A percentile compares a stretch with the other conserved stretches of the same genome.
These are phyloP conservation scores for Hypoxylon sp. DNA, from an alignment of 2,329 filamentous ascomycete genomes.

Conservation along the genomic window DNA sequence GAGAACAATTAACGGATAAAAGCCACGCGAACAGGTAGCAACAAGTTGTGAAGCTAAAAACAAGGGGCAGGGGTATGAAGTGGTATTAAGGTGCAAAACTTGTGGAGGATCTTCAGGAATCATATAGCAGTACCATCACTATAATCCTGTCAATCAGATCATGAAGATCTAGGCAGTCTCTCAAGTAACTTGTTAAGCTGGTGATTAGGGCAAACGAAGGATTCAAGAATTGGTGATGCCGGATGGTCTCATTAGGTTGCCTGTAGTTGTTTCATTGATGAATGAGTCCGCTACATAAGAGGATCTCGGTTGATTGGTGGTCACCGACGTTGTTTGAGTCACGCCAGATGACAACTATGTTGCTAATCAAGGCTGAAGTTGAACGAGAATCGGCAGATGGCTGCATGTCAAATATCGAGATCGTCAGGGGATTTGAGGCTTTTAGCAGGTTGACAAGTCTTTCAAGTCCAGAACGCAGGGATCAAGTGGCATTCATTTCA, in stretches of 20 bases:
- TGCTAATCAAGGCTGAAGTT: conserved; percentile 24
- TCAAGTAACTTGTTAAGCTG: conserved; percentile 10
- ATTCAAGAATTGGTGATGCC: neutral
- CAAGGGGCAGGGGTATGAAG: conserved; percentile 38
- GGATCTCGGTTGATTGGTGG: conserved; percentile 2
- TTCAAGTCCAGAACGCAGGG: conserved; percentile 27
- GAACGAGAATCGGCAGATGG: conserved; percentile 36
- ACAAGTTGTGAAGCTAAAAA: conserved; percentile 31
- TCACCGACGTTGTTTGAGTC: conserved; percentile 1
- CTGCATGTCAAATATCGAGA: conserved; percentile 43
- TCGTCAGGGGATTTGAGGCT: conserved; percentile 43
- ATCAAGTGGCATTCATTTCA: conserved; percentile 31
- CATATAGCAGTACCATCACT: conserved; percentile 31
- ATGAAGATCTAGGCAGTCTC: conserved; percentile 34
- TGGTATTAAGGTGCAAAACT: conserved; percentile 30
- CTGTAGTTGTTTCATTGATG: conserved; percentile 4
- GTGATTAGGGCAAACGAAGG: neutral
- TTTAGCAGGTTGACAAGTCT: conserved; percentile 21
- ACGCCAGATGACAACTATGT: conserved; percentile 9
- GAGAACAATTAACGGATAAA: conserved; percentile 22
- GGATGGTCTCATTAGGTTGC: neutral
- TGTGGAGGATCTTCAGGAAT: conserved; percentile 41
- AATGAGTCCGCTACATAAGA: conserved; percentile 7
- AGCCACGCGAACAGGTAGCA: conserved; percentile 45
- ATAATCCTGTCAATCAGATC: conserved; percentile 40